Base-by-base conservation (phyloP, 2,329 filamentous ascomycete genomes). In the Scopulariopsis brevicaulis region DNA sequence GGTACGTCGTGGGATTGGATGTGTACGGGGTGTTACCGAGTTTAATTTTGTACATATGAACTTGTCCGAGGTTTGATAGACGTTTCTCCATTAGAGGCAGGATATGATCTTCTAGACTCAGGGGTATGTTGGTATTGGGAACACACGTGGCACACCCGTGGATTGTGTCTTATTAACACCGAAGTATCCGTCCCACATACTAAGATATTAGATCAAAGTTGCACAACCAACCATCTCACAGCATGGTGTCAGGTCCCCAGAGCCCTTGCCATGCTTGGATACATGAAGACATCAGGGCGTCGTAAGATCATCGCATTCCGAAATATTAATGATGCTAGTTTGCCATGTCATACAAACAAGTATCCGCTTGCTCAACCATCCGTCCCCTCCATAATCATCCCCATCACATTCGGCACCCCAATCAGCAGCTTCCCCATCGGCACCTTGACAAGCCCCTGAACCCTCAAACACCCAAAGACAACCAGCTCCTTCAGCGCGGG, bases 381-480 rank as follows among this genome's bases (percentile, higher is more conserved):
- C 46, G 56, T 54, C 18, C 79, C 80, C 61, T 83, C 79, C 18
- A 78, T 81, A n/a, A 82, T 71, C 80, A 84, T 83, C 3, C 81
- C 81, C 61, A 77, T 65, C 6, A 81, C 80, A 63, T 82, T 84
- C 4, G 81, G 80, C 58, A 83, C 76, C 7, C 81, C 81, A 25
- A 84, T 76, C 2, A 84, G 65, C 35, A 83, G 77, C 55, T 77
- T 78, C 2, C 80, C 80, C 37, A 74, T 73, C 0, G 81, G 81
- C 40, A 83, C 79, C 54, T 69, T 70, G 20, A 80, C 74, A 48
- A 78, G 72, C n/a, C 56, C 61, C 64, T 70, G 78, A 46, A 85
- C 79, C 64, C 80, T 82, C 77, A 86, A 84, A 68, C 83, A 84
- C 14, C 83, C 83, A 70, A 85, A 86, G 0, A 85, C 80, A 54